Evolutionary conservation across 306 rosid species (phyloP).

Genomic region (Rosa persica): DNA sequence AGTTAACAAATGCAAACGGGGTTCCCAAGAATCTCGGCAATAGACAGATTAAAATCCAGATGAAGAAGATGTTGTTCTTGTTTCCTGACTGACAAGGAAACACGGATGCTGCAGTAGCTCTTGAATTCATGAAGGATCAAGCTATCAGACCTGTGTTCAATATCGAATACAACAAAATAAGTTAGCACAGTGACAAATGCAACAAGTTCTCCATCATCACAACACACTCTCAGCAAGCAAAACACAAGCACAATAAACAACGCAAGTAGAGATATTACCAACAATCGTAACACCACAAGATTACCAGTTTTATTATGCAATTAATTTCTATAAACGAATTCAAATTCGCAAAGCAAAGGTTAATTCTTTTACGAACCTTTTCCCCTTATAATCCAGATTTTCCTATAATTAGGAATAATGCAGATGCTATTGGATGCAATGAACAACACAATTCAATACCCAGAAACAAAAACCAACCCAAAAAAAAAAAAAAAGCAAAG

Average conservation of each 20-base stretch:
- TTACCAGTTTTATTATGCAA: not conserved
- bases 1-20: conserved; percentile 68
- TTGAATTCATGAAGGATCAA: conserved; percentile 98
- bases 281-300: not conserved
- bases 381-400: not conserved
- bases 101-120: conserved; percentile 64
- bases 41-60: conserved; percentile 76
- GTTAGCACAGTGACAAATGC: not conserved
- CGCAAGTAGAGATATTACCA: not conserved
- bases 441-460: not conserved
- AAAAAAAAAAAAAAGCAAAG: not conserved
- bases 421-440: not conserved
- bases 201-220: not conserved
- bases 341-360: not conserved
- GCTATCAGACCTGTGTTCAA: conserved; percentile 56
- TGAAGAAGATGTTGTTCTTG: conserved; percentile 75
- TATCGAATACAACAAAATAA: not conserved
- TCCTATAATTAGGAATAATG: not conserved
- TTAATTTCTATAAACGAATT: not conserved
- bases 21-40: conserved; percentile 86
- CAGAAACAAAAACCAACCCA: not conserved
- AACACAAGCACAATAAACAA: not conserved
- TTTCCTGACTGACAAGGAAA: conserved; percentile 98
- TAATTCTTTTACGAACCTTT: not conserved
- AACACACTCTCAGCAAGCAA: not conserved